Evolutionary conservation across 2,329 filamentous ascomycete genomes (phyloP).

Genomic region (Uncinocarpus reesii): DNA sequence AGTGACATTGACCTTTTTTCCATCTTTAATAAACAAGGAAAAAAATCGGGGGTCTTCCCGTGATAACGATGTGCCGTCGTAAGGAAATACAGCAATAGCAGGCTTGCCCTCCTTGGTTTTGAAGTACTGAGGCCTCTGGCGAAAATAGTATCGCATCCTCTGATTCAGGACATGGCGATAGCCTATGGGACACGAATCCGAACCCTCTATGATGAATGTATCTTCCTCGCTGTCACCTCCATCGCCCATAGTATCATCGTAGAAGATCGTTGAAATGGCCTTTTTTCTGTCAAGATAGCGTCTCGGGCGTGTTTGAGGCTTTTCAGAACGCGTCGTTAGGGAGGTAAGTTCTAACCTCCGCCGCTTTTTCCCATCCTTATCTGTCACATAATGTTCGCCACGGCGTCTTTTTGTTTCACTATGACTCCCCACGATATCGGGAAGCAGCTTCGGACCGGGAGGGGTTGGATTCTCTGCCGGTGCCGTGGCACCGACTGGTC

Average conservation of each 20-base stretch:
- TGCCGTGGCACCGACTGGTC: neutral
- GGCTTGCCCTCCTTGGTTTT: slow-evolving; percentile 17
- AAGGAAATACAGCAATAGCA: slow-evolving; percentile 25
- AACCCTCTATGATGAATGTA: slow-evolving; percentile 21
- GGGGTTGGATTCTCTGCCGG: neutral
- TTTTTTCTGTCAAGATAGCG: slow-evolving; percentile 1
- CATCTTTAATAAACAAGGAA: slow-evolving; percentile 24
- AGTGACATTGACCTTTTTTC: slow-evolving; percentile 21
- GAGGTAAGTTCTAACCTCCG: slow-evolving; percentile 22
- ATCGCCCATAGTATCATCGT: slow-evolving; percentile 22
- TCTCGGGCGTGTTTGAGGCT: neutral
- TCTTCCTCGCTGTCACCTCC: slow-evolving; percentile 18
- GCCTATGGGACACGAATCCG: slow-evolving; percentile 20
- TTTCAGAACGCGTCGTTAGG: neutral
- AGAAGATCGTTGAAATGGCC: slow-evolving; percentile 31
- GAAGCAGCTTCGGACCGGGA: neutral
- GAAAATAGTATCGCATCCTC: slow-evolving; percentile 23
- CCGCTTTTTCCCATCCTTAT: slow-evolving; percentile 24
- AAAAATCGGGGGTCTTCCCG: slow-evolving; percentile 20
- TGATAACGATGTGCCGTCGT: slow-evolving; percentile 15
- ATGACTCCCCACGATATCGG: neutral
- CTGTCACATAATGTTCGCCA: slow-evolving; percentile 23
- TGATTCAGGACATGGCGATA: slow-evolving; percentile 26
- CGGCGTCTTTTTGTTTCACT: slow-evolving; percentile 5
- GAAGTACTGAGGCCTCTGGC: slow-evolving; percentile 21